A percentile compares a stretch with the other conserved stretches of the same genome.
These are phyloP conservation scores for Colletotrichum cuscutae DNA, from an alignment of 2,329 filamentous ascomycete species.

Conservation along the genomic window DNA sequence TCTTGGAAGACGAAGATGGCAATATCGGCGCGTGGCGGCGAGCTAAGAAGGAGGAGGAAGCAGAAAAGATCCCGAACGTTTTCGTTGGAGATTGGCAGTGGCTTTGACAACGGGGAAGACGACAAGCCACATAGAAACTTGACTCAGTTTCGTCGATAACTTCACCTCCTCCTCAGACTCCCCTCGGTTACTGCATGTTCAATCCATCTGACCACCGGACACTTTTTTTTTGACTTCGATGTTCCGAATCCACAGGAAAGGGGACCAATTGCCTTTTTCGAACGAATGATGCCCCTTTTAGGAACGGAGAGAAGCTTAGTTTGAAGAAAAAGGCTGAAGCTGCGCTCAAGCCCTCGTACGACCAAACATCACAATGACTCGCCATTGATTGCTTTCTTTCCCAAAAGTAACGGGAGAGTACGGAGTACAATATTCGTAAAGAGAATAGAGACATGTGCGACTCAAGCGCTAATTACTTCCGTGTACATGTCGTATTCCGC, in stretches of 20 bases:
- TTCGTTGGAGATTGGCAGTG: neutral
- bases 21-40: neutral
- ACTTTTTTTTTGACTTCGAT: neutral
- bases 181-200: too few species aligned
- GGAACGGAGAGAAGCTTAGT: neutral
- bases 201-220: neutral
- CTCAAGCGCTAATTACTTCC: too few species aligned
- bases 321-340: neutral
- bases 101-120: neutral
- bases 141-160: neutral
- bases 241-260: neutral
- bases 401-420: neutral
- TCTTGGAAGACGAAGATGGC: neutral
- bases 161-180: neutral
- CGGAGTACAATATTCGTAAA: too few species aligned
- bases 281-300: neutral
- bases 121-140: neutral
- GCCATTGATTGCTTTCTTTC: neutral
- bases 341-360: neutral
- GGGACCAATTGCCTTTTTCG: neutral
- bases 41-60: neutral
- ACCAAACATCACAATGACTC: constrained; percentile 1
- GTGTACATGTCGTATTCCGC: neutral
- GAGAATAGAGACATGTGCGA: neutral
- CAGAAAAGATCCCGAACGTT: neutral